A percentile compares a stretch with the other conserved stretches of the same genome.
Conservation (phyloP, 306 rosid genomes). For the Chamaecrista fasciculata region DNA sequence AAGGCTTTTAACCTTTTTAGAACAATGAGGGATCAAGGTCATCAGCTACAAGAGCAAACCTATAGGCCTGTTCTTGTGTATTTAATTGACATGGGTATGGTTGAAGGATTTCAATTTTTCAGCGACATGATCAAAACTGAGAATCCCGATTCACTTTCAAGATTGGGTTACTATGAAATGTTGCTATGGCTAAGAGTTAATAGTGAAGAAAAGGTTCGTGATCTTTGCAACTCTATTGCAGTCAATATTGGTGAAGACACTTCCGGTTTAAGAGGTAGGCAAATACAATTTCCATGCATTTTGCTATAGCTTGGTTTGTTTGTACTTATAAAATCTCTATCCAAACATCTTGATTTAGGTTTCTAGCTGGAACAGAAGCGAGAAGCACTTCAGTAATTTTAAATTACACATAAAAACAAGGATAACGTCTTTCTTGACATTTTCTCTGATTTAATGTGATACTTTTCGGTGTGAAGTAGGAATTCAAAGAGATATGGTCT, state of each 20-base stretch:
- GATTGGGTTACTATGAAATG: constrained; percentile 88
- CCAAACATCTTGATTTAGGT: not conserved
- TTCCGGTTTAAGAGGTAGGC: constrained; percentile 57
- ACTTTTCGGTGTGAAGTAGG: constrained; percentile 14
- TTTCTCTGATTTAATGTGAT: constrained; percentile 20
- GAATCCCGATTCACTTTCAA: constrained; percentile 49
- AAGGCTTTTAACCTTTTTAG: constrained; percentile 50
- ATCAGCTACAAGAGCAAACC: constrained; percentile 53
- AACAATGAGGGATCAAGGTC: constrained; percentile 63
- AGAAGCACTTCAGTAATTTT: constrained; percentile 17
- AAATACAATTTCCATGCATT: constrained; percentile 4
- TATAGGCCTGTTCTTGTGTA: constrained; percentile 60
- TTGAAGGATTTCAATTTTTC: constrained; percentile 62
- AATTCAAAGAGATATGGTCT: constrained; percentile 9
- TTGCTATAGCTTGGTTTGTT: constrained; percentile 13
- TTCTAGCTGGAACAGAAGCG: constrained; percentile 7
- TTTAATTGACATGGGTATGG: constrained; percentile 68
- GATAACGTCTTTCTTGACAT: constrained; percentile 11
- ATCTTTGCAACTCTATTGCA: constrained; percentile 53
- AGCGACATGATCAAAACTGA: constrained; percentile 43
- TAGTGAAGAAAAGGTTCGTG: constrained; percentile 65
- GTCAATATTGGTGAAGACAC: constrained; percentile 39
- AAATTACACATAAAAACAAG: constrained; percentile 3
- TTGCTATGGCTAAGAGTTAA: constrained; percentile 57
- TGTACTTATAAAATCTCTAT: not conserved